Base-by-base conservation (phyloP, 768 basidiomycete genomes). In the Neoboletus magnificus region DNA sequence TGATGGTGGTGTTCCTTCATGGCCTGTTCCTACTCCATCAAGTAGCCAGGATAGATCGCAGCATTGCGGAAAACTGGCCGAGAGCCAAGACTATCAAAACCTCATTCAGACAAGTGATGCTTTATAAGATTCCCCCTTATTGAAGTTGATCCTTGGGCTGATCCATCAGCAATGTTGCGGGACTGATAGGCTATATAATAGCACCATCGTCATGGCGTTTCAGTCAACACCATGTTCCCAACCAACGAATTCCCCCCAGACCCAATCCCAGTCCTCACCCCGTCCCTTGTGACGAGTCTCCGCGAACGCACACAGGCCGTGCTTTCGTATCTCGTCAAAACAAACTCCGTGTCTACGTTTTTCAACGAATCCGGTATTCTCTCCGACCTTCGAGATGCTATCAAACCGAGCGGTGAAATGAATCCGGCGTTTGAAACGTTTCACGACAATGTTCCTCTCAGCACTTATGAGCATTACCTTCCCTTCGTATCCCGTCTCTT, bases 241-340 rank as follows among this genome's bases (percentile, higher is more conserved):
- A 42, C 40, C 23, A 48, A 56, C 50, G 60, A 62, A 35, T 48
- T 48, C 18, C 60, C 65, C 30, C 56, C 60, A 22, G 33, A 22
- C n/a, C 65, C 60, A 22, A 56, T 64, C 41, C 32, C 45, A 25
- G 20, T 32, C 20, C 60, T 62, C 37, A 51, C 66, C 0, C 50
- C 55, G 2, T 48, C 50, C n/a, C 58, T 66, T 15, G 43, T 55
- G 18, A 47, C 52, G 20, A 54, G 44, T 45, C 67, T 66, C 29
- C 56, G 51, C 10, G 44, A 68, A 33, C 62, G 56, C 48, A 62
- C 66, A 35, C 60, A 57, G 39, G 48, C 56, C 35, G 57, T 65
- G 53, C 66, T 67, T 33, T 60, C 61, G 15, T 60, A 67, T 29
- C 61, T 67, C 48, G 59, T 60, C 45, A 48, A 60, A 22, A 57